These are phyloP conservation scores for Auricularia sp. DNA, from an alignment of 768 basidiomycete species.

Conservation along the genomic window DNA sequence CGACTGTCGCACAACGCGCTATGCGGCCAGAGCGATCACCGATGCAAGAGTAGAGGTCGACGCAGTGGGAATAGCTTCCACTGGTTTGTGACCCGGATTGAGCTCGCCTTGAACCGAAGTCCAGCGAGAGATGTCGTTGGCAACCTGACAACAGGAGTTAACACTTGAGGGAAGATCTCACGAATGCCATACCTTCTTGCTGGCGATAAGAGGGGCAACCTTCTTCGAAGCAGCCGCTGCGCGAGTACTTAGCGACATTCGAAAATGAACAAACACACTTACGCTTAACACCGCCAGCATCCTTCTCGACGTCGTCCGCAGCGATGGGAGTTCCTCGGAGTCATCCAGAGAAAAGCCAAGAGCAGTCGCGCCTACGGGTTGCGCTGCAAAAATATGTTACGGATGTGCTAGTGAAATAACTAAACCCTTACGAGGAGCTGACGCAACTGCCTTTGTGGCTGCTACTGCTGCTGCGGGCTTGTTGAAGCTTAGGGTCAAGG, in stretches of 20 bases:
- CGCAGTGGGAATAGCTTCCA: conserved; percentile 14
- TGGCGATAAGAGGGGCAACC: conserved; percentile 73
- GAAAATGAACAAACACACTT: conserved; percentile 16
- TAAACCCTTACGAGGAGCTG: conserved; percentile 25
- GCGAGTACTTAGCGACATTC: background rate
- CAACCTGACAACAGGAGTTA: conserved; percentile 42
- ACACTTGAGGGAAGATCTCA: background rate
- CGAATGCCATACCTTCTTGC: conserved; percentile 57
- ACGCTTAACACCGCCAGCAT: conserved; percentile 41
- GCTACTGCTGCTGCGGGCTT: conserved; percentile 24
- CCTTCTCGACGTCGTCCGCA: conserved; percentile 28
- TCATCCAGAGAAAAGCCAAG: conserved; percentile 68
- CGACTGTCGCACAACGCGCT: conserved; percentile 6
- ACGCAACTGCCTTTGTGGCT: conserved; percentile 18
- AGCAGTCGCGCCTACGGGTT: conserved; percentile 12
- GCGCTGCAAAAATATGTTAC: background rate
- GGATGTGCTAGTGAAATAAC: background rate
- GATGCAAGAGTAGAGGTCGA: conserved; percentile 16
- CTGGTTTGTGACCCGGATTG: conserved; percentile 23
- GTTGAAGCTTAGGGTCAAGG: conserved; percentile 67
- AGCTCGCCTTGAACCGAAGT: conserved; percentile 91
- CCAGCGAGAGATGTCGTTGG: conserved; percentile 92
- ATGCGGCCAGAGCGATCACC: conserved; percentile 9
- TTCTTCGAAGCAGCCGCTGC: conserved; percentile 41
- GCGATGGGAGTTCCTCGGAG: conserved; percentile 23